Evolutionary conservation across 345 rosid genomes (phyloP).

Genomic region (Streptanthus diversifolius): DNA sequence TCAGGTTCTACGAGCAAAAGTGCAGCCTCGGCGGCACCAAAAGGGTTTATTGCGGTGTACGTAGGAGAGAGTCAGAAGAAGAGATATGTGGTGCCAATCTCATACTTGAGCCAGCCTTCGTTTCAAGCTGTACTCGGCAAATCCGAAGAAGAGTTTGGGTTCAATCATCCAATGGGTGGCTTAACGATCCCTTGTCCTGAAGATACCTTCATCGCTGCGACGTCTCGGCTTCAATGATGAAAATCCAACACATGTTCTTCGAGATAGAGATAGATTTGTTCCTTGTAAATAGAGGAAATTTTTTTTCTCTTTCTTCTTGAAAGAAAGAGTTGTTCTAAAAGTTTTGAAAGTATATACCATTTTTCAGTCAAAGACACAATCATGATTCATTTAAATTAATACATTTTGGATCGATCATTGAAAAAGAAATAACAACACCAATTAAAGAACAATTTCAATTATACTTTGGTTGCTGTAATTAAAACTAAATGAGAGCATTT

Average conservation of each 20-base stretch:
- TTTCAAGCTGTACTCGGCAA: constrained; percentile 43
- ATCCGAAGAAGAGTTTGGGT: constrained; percentile 47
- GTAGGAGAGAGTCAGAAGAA: constrained; percentile 48
- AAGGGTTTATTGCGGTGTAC: constrained; percentile 44
- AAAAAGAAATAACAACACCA: not conserved
- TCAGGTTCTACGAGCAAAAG: not conserved
- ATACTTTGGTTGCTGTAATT: not conserved
- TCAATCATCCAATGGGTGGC: constrained; percentile 48
- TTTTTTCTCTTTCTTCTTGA: constrained; percentile 8
- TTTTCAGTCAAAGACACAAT: not conserved
- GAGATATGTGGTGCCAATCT: constrained; percentile 45
- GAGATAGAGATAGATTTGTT: not conserved
- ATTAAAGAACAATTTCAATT: not conserved
- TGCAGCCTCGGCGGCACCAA: constrained; percentile 23
- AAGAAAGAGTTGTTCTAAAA: constrained; percentile 21
- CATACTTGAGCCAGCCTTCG: constrained; percentile 36
- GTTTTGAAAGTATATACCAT: not conserved
- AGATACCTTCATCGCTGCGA: constrained; percentile 39
- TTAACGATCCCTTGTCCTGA: constrained; percentile 49
- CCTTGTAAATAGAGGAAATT: not conserved
- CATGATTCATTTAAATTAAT: not conserved
- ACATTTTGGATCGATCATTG: not conserved
- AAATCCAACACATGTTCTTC: constrained; percentile 6
- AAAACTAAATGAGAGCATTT: not conserved
- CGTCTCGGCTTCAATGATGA: constrained; percentile 28